phyloP scores from a whole-genome alignment of 1,284 basidiomycete species.

The Tremellales sp. region DNA sequence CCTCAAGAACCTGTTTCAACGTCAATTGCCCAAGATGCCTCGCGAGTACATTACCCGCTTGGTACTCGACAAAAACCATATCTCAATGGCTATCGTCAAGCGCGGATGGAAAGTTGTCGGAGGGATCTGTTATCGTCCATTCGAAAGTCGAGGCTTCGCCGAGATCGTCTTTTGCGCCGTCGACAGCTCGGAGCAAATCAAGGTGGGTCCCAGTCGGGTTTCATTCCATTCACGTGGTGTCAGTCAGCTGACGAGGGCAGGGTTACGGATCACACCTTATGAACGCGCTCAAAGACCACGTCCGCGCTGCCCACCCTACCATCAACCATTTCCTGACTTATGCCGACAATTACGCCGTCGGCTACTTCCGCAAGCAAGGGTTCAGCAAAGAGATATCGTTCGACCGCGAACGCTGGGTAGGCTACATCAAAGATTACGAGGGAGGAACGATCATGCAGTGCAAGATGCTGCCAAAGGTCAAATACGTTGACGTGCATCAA shows the following conservation, averaged over 20 bases:
- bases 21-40: conserved; percentile 98
- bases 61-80: conserved; percentile 89
- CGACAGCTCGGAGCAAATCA: conserved; percentile 93
- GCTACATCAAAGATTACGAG: conserved; percentile 99
- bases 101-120: conserved; percentile 93
- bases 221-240: not conserved
- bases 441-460: conserved; percentile 99
- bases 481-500: conserved; percentile 79
- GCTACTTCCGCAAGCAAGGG: conserved; percentile 98
- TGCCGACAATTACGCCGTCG: conserved; percentile 98
- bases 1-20: conserved; percentile 94
- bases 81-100: conserved; percentile 91
- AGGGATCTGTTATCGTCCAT: conserved; percentile 95
- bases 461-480: conserved; percentile 83
- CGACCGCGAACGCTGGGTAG: conserved; percentile 88
- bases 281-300: conserved; percentile 97
- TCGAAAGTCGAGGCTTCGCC: conserved; percentile 89
- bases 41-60: conserved; percentile 96
- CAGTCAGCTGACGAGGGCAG: conserved; percentile 50
- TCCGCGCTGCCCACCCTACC: conserved; percentile 67
- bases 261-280: conserved; percentile 98
- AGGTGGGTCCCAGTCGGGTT: conserved; percentile 63
- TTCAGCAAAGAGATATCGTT: conserved; percentile 97
- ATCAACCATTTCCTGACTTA: conserved; percentile 97
- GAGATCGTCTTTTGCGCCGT: conserved; percentile 99